A percentile compares a stretch with the other conserved stretches of the same genome.
Evolutionary conservation across 2,329 filamentous ascomycete genomes (phyloP).

Genomic region (Escovopsis weberi): DNA sequence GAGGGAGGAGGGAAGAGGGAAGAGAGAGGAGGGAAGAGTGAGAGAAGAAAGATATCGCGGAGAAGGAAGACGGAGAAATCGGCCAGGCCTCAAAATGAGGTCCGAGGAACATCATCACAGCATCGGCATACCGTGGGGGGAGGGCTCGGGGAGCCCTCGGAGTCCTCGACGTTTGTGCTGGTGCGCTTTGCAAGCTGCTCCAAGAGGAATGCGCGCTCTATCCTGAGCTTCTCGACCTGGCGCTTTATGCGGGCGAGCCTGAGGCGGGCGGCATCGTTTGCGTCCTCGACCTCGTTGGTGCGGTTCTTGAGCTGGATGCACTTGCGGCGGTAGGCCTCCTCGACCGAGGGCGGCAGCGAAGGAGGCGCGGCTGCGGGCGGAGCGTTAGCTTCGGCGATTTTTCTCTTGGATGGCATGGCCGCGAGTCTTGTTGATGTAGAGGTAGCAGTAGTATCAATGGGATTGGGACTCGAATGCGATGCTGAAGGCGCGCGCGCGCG

Average conservation of each 20-base stretch:
- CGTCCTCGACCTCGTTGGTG: slow-evolving; percentile 79
- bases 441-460: too few relatives aligned
- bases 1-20: too few relatives aligned
- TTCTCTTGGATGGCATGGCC: slow-evolving; percentile 23
- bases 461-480: too few relatives aligned
- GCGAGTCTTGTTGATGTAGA: too few relatives aligned
- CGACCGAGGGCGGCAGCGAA: slow-evolving; percentile 70
- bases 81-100: too few relatives aligned
- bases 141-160: slow-evolving; percentile 65
- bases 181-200: slow-evolving; percentile 62
- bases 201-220: slow-evolving; percentile 65
- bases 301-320: slow-evolving; percentile 89
- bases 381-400: slow-evolving; percentile 22
- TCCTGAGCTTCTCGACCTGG: slow-evolving; percentile 79
- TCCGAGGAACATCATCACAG: neutral
- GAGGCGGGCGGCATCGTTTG: slow-evolving; percentile 71
- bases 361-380: slow-evolving; percentile 37
- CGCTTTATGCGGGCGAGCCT: slow-evolving; percentile 69
- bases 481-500: too few relatives aligned
- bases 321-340: slow-evolving; percentile 91
- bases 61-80: too few relatives aligned
- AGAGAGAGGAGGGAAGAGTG: too few relatives aligned
- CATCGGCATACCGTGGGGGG: slow-evolving; percentile 51
- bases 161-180: slow-evolving; percentile 61
- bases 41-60: too few relatives aligned